phyloP scores from a whole-genome alignment of 768 basidiomycete genomes.

The Auricularia cornea region DNA sequence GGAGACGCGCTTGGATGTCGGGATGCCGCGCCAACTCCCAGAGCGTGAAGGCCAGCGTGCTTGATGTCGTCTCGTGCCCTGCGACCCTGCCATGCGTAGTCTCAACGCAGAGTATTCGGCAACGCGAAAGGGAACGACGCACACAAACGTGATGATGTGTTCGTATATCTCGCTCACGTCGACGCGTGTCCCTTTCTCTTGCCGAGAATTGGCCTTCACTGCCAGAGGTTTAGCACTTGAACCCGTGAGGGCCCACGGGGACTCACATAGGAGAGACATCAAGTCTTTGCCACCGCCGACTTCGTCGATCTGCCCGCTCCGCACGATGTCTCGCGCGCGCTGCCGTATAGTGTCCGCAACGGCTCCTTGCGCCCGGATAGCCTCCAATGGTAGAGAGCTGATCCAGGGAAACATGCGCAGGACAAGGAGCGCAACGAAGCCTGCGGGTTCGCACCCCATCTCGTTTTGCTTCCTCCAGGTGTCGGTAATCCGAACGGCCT shows the following conservation, averaged over 20 bases:
- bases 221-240: not conserved
- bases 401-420: conserved; percentile 23
- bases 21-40: conserved; percentile 32
- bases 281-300: not conserved
- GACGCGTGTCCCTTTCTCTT: not conserved
- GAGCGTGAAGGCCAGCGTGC: conserved; percentile 29
- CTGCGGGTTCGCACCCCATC: not conserved
- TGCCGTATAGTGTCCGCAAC: conserved; percentile 18
- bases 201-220: conserved; percentile 2
- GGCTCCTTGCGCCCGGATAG: conserved; percentile 19
- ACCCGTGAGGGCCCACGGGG: not conserved
- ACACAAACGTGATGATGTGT: conserved; percentile 29
- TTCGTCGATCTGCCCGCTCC: conserved; percentile 10
- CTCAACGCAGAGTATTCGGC: too few relatives aligned
- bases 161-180: conserved; percentile 5
- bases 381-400: conserved; percentile 15
- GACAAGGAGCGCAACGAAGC: conserved; percentile 17
- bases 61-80: conserved; percentile 36
- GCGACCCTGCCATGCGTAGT: conserved; percentile 29
- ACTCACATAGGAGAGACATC: conserved; percentile 3
- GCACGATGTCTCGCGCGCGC: conserved; percentile 18
- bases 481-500: conserved; percentile 4
- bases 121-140: conserved; percentile 3
- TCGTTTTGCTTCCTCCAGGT: conserved; percentile 2
- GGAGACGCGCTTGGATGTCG: conserved; percentile 29